phyloP scores from a whole-genome alignment of 768 basidiomycete species.

The Tylopilus plumbeoviolaceoides region DNA sequence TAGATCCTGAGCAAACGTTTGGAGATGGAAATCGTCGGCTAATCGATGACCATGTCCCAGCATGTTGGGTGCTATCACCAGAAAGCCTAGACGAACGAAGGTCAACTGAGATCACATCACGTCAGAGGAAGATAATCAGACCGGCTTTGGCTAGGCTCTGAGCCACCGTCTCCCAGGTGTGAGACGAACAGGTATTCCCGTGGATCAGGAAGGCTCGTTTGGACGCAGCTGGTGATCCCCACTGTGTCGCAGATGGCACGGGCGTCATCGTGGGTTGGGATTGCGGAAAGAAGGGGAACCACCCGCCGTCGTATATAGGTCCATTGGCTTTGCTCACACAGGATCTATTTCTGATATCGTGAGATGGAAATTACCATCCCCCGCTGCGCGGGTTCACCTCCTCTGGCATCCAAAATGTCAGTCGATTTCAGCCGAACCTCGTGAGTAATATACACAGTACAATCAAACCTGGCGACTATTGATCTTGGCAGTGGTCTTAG shows the following conservation, averaged over 20 bases:
- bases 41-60: conserved; percentile 14
- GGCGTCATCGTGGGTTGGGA: conserved; percentile 4
- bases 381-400: not conserved
- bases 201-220: conserved; percentile 17
- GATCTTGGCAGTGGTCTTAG: conserved; percentile 23
- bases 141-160: conserved; percentile 8
- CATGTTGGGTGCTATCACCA: conserved; percentile 12
- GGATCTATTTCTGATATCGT: conserved; percentile 7
- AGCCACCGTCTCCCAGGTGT: conserved; percentile 13
- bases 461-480: not conserved
- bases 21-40: conserved; percentile 9
- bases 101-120: not conserved
- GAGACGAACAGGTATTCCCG: conserved; percentile 9
- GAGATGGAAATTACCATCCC: not conserved
- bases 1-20: conserved; percentile 12
- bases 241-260: conserved; percentile 14
- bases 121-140: not conserved
- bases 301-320: not conserved
- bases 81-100: not conserved
- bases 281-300: too few relatives aligned
- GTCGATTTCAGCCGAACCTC: not conserved
- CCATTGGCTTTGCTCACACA: not conserved
- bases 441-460: not conserved
- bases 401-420: not conserved
- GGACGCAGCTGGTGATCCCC: conserved; percentile 12